Evolutionary conservation across 805 yeast genomes (phyloP), one percentile per base, ranked within the genome.

Genomic region (Starmerella vitae): DNA sequence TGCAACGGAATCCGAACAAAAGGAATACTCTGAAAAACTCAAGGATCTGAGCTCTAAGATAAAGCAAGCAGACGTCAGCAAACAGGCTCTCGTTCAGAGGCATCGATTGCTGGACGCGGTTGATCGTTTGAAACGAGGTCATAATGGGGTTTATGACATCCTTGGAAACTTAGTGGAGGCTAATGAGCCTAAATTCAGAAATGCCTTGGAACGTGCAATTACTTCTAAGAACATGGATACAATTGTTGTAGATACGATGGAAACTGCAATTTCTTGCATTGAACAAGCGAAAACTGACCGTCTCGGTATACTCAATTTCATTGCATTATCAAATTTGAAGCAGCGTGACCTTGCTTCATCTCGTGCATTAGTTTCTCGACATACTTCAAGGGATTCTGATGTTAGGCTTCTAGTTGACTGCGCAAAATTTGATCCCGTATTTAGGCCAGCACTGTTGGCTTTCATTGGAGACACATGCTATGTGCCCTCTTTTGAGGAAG

Each of bases 121-220:
- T 2, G 59, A 75, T 0, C 67, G 74, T 39, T 60, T 91, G 38
- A 77, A 73, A 49, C 74, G 83, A 51, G 30, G 27, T 22, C 71
- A 79, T 46, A 91, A 94, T 1, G 85, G 94, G 3, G 93, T 91
- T 3, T 70, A 70, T 48, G 97, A 96, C 3, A 58, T 84, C 9
- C 74, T 88, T 3, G 69, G 74, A 47, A 95, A 85, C 51, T 64
- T 86, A 20, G 80, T 88, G 33, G 73, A 74, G 40, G 94, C 95
- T 17, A 50, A 67, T 72, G 38, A 51, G 29, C 31, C 39, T 6
- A 35, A 35, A 24, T 49, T 39, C 35, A 32, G 41, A 12, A 34
- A 32, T 2, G 54, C 56, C 0, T 30, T 52, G 3, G 54, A 52
- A 34, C 44, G 88, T 0, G 71, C 80, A 5, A 62, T 91, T 21